Conservation (phyloP, 805 yeast species). For the Schwanniomyces sp. region DNA sequence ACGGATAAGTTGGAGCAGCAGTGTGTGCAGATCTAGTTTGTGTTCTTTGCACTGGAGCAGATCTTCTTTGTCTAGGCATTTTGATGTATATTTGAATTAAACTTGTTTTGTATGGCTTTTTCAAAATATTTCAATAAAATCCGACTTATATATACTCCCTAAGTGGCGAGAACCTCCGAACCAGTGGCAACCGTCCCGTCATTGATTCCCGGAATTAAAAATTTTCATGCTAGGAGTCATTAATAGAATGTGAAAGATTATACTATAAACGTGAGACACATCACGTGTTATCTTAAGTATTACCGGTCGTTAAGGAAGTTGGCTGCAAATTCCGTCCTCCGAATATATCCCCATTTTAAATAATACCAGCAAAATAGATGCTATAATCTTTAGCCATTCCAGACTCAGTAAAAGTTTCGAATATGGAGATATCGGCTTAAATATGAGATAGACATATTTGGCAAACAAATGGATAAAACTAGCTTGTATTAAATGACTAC, state of each 20-base stretch:
- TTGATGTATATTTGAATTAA: constrained; percentile 2
- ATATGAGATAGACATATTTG: too few species aligned
- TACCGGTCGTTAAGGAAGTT: too few species aligned
- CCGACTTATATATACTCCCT: not conserved
- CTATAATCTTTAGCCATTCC: too few species aligned
- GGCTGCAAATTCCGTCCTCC: too few species aligned
- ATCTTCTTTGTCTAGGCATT: constrained; percentile 56
- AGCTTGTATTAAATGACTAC: too few species aligned
- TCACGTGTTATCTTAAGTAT: too few species aligned
- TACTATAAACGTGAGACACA: not conserved
- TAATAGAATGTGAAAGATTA: not conserved
- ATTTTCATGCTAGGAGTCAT: not conserved
- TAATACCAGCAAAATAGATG: too few species aligned
- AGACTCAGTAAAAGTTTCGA: too few species aligned
- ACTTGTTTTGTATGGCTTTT: not conserved
- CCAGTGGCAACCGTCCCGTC: not conserved
- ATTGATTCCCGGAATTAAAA: not conserved
- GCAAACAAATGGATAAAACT: too few species aligned
- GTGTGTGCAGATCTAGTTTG: constrained; percentile 76
- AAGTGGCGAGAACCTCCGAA: not conserved
- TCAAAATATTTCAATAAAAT: not conserved
- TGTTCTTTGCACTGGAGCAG: constrained; percentile 44
- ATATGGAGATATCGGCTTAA: too few species aligned
- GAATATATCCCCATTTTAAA: too few species aligned
- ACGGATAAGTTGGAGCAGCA: constrained; percentile 50